phyloP scores from a whole-genome alignment of 192 early-diverging fungal genomes.

The Glomus cerebriforme region DNA sequence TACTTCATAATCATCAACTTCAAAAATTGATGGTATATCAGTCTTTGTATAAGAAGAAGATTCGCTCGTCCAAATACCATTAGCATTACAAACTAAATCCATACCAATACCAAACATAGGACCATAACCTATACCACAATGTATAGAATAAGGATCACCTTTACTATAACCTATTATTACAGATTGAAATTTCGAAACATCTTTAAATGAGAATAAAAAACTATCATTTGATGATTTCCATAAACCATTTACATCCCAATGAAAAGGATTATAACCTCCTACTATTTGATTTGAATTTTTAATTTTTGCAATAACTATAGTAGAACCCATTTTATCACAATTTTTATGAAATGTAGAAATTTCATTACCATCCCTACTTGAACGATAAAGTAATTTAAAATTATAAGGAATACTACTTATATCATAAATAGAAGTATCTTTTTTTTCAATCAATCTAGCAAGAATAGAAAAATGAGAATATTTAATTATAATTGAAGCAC shows the following conservation, averaged over 20 bases:
- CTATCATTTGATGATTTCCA: background rate
- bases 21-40: too few species aligned
- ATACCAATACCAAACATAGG: too few species aligned
- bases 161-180: background rate
- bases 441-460: too few species aligned
- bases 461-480: too few species aligned
- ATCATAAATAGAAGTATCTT: too few species aligned
- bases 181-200: background rate
- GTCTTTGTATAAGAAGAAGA: too few species aligned
- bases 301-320: background rate
- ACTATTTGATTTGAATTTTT: background rate
- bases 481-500: too few species aligned
- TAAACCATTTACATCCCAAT: background rate
- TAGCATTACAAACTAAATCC: too few species aligned
- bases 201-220: background rate
- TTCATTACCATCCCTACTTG: background rate
- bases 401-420: background rate
- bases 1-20: too few species aligned
- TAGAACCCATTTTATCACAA: background rate
- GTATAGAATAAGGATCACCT: too few species aligned
- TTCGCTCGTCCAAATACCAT: too few species aligned
- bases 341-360: background rate
- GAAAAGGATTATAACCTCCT: background rate
- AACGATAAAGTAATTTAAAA: background rate
- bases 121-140: too few species aligned